A percentile compares a stretch with the other conserved stretches of the same genome.
Conservation (phyloP, 768 basidiomycete genomes). For the Hortiboletus campestris region DNA sequence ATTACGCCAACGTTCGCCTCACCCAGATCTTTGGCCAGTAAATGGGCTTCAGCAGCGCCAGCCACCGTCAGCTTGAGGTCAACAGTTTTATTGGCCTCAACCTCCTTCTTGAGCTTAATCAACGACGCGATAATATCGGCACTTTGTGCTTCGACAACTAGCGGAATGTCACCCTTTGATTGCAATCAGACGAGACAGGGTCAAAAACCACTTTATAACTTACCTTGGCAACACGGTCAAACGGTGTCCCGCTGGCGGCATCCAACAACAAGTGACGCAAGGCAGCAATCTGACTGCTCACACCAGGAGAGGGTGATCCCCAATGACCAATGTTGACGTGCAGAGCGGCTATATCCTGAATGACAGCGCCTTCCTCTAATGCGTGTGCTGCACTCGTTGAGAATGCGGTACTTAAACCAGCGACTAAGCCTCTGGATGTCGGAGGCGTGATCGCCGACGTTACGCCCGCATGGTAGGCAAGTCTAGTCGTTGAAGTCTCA, state of each 20-base stretch:
- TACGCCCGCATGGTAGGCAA: slow-evolving; percentile 66
- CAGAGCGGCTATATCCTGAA: slow-evolving; percentile 59
- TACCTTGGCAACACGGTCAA: slow-evolving; percentile 48
- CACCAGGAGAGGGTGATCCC: slow-evolving; percentile 41
- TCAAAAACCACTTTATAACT: not conserved
- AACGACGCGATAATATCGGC: slow-evolving; percentile 84
- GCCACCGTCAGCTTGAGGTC: slow-evolving; percentile 58
- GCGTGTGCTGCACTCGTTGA: slow-evolving; percentile 54
- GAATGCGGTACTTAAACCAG: slow-evolving; percentile 60
- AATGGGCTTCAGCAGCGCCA: slow-evolving; percentile 67
- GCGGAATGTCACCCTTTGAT: slow-evolving; percentile 60
- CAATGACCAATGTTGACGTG: slow-evolving; percentile 58
- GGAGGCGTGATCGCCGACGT: slow-evolving; percentile 62
- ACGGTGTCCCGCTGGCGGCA: slow-evolving; percentile 18
- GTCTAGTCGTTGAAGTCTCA: slow-evolving; percentile 38
- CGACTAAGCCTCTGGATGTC: slow-evolving; percentile 46
- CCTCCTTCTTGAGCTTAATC: slow-evolving; percentile 63
- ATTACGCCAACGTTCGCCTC: slow-evolving; percentile 70
- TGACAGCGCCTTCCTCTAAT: slow-evolving; percentile 54
- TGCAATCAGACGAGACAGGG: not conserved
- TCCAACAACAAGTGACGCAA: slow-evolving; percentile 63
- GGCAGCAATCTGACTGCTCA: slow-evolving; percentile 80
- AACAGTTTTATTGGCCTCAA: slow-evolving; percentile 45
- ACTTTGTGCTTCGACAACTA: slow-evolving; percentile 72
- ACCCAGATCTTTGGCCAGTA: slow-evolving; percentile 72